Evolutionary conservation across 2,329 filamentous ascomycete genomes (phyloP), one percentile per base, ranked within the genome.

Genomic region (Aureobasidium sp.): DNA sequence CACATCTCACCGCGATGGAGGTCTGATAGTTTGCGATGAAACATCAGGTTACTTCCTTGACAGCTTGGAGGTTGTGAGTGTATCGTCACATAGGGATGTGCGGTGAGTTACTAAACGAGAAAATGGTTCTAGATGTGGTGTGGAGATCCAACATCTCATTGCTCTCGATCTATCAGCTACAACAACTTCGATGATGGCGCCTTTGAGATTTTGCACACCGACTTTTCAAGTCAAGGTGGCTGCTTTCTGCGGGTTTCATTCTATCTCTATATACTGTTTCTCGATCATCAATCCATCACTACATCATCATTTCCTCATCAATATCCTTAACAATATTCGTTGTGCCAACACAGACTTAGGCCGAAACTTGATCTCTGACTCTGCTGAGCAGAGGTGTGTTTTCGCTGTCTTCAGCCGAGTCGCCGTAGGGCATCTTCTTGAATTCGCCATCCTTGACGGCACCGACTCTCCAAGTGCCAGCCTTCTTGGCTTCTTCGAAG

Each of bases 391-490:
- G 65, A n/a, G 78, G 78, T 66, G 77, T 74, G 48, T 73, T 72
- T 67, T 80, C 78, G 11, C 73, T 76, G 62, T 78, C 74, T 32
- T 63, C 67, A 64, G 69, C 70, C 30, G 74, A 69, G 62, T 70
- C 72, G 5, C 68, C 67, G 64, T 78, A 79, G 30, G 74, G 74
- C 74, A 80, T 71, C 60, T 72, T 74, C 55, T 68, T 72, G 65
- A 71, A 86, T 64, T 78, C 79, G 3, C 83, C 83, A 0, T 77
- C 76, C 41, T 77, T 73, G 6, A 86, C 79, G 63, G 78, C 80
- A 29, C 67, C 68, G 1, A 86, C 83, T 32, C 74, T 71, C 83
- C 83, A 86, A 4, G 73, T 80, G 4, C 76, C 76, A 2, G 76
- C 75, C 49, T 82, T 75, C 48, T 72, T 73, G 3, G 83, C 82